phyloP scores from a whole-genome alignment of 345 rosid species.

The Zanthoxylum bungeanum region DNA sequence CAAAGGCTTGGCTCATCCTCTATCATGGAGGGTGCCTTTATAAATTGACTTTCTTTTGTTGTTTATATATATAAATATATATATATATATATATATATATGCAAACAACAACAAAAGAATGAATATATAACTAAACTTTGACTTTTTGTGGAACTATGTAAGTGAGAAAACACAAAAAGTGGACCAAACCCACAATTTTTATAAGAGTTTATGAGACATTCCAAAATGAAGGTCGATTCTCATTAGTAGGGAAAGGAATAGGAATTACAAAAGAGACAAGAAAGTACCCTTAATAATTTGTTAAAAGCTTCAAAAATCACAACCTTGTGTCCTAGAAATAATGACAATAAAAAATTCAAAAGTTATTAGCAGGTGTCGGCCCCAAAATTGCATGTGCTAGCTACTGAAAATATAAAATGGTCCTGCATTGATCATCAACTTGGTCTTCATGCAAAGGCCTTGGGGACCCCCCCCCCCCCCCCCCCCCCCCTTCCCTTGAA shows the following conservation, averaged over 20 bases:
- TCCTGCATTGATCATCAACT: constrained; percentile 2
- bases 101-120: too few relatives aligned
- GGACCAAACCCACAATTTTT: constrained; percentile 5
- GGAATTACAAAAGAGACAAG: constrained; percentile 15
- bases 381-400: constrained; percentile 25
- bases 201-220: neutral
- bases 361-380: constrained; percentile 12
- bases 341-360: constrained; percentile 8
- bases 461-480: too few relatives aligned
- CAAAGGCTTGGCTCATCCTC: constrained; percentile 25
- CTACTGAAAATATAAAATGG: constrained; percentile 17
- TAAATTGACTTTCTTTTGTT: constrained; percentile 1
- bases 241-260: constrained; percentile 1
- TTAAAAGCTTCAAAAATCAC: neutral
- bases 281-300: constrained; percentile 2
- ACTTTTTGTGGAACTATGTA: constrained; percentile 9
- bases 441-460: neutral
- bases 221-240: constrained; percentile 18
- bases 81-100: too few relatives aligned
- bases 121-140: too few relatives aligned
- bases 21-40: constrained; percentile 7
- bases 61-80: neutral
- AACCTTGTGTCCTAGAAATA: constrained; percentile 8
- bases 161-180: constrained; percentile 20
- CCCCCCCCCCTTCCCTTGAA: too few relatives aligned